These are phyloP conservation scores for Albifimbria verrucaria DNA, from an alignment of 2,329 filamentous ascomycete species.

Conservation along the genomic window DNA sequence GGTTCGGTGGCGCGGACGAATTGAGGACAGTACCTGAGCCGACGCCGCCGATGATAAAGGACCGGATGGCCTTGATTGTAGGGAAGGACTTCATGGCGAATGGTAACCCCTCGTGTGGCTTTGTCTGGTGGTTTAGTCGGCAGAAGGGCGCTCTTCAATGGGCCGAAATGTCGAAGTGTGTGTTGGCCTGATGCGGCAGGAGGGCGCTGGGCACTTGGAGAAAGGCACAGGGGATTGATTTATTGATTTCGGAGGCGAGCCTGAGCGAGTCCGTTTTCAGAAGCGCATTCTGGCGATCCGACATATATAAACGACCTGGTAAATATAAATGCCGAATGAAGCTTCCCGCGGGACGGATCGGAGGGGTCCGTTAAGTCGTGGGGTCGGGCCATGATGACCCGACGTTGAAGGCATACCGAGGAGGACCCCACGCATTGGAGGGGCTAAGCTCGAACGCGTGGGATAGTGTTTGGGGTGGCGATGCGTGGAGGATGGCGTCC, in stretches of 20 bases:
- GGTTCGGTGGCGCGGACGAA: neutral
- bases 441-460: neutral
- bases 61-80: constrained; percentile 71
- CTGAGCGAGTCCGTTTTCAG: no score
- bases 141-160: no score
- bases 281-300: neutral
- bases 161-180: no score
- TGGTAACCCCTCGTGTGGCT: no score
- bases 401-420: neutral
- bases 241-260: no score
- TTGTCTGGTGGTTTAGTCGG: no score
- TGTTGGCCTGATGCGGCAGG: no score
- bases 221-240: no score
- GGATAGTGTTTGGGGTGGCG: neutral
- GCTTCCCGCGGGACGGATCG: no score
- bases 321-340: neutral
- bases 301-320: neutral
- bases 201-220: no score
- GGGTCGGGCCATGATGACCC: neutral
- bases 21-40: constrained; percentile 22
- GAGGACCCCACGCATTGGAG: neutral
- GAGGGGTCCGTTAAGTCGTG: neutral
- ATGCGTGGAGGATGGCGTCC: neutral
- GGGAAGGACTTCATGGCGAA: constrained; percentile 58
- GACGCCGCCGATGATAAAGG: constrained; percentile 58